Evolutionary conservation across 306 rosid species (phyloP).

Genomic region (Senna siamea): DNA sequence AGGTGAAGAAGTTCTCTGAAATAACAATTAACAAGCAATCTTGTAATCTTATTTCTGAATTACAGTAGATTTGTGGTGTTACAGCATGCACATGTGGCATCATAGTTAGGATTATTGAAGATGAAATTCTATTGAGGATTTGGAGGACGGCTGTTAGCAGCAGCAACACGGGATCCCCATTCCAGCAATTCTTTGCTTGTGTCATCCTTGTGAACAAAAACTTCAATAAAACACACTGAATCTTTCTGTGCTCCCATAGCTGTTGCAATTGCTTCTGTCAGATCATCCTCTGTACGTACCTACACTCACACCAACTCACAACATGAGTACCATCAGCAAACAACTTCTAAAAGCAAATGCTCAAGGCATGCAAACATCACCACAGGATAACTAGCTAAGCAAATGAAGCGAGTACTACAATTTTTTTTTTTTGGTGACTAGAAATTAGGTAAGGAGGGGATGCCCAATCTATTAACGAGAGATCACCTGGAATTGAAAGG

Average conservation of each 20-base stretch:
- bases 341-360: neutral
- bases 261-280: constrained; percentile 61
- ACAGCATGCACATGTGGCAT: neutral
- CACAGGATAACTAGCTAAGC: too few species aligned
- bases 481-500: too few species aligned
- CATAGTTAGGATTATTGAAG: neutral
- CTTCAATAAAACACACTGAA: constrained; percentile 76
- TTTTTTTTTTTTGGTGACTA: too few species aligned
- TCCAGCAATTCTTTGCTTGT: constrained; percentile 92
- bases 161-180: constrained; percentile 95
- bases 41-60: neutral
- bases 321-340: constrained; percentile 3
- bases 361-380: too few species aligned
- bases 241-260: constrained; percentile 63
- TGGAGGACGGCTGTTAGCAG: constrained; percentile 86
- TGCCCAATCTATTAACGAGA: too few species aligned
- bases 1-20: neutral
- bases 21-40: too few species aligned
- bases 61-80: neutral
- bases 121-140: constrained; percentile 64
- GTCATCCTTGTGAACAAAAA: constrained; percentile 78
- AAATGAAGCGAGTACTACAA: neutral
- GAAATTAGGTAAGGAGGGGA: too few species aligned
- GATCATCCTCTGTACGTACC: constrained; percentile 81
- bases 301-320: constrained; percentile 30